phyloP scores from a whole-genome alignment of 1,139 yeast species.

The Yamadazyma triangularis region DNA sequence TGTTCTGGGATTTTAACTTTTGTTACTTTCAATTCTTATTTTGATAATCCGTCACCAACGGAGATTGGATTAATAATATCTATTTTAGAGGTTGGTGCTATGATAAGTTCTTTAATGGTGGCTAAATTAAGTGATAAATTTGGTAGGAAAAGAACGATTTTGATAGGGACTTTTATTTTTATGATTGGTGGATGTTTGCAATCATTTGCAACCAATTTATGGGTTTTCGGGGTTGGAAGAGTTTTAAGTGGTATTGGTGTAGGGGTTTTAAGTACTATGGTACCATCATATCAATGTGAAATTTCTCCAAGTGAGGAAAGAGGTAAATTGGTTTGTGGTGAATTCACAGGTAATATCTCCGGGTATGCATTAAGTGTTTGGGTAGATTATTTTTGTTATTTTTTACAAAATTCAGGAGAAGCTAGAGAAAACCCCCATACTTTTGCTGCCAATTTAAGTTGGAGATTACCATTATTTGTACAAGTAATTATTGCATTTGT shows the following conservation, averaged over 20 bases:
- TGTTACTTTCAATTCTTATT: slow-evolving; percentile 40
- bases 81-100: slow-evolving; percentile 50
- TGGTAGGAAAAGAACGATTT: slow-evolving; percentile 47
- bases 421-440: slow-evolving; percentile 33
- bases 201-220: slow-evolving; percentile 39
- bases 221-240: slow-evolving; percentile 44
- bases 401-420: slow-evolving; percentile 38
- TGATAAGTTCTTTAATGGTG: slow-evolving; percentile 43
- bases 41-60: slow-evolving; percentile 41
- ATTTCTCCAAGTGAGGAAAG: slow-evolving; percentile 53
- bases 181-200: slow-evolving; percentile 51
- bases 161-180: slow-evolving; percentile 45
- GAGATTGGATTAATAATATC: slow-evolving; percentile 49
- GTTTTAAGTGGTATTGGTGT: slow-evolving; percentile 52
- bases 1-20: slow-evolving; percentile 70
- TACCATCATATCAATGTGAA: slow-evolving; percentile 54
- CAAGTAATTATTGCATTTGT: slow-evolving; percentile 46
- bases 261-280: slow-evolving; percentile 49
- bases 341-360: slow-evolving; percentile 49
- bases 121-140: slow-evolving; percentile 42
- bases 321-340: slow-evolving; percentile 52
- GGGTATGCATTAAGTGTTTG: slow-evolving; percentile 54
- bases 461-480: slow-evolving; percentile 49
- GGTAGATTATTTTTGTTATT: slow-evolving; percentile 52
- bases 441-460: slow-evolving; percentile 43